These are phyloP conservation scores for Immersiella caudata DNA, from an alignment of 495 filamentous ascomycete species.

Conservation along the genomic window DNA sequence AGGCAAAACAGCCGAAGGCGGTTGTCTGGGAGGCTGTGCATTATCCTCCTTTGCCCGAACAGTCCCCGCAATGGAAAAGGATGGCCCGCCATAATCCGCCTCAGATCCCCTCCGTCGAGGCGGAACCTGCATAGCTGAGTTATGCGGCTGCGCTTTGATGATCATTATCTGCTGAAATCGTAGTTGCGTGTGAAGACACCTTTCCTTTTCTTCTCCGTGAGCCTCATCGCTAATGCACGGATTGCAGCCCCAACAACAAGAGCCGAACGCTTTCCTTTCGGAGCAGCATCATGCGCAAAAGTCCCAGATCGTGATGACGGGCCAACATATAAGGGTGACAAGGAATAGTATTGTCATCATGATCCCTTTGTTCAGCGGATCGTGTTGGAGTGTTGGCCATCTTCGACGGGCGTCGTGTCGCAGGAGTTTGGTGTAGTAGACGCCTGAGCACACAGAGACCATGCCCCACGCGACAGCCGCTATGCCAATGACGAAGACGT, in stretches of 20 bases:
- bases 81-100: not conserved
- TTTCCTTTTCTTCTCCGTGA: conserved; percentile 3
- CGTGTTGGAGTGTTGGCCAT: conserved; percentile 14
- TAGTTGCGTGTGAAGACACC: conserved; percentile 4
- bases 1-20: not conserved
- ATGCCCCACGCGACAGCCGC: conserved; percentile 8
- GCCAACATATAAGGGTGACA: conserved; percentile 16
- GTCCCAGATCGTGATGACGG: conserved; percentile 18
- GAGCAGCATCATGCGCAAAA: conserved; percentile 10
- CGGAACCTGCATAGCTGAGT: conserved; percentile 13
- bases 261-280: not conserved
- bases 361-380: not conserved
- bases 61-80: not conserved
- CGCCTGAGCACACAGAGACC: conserved; percentile 20
- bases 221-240: conserved; percentile 20
- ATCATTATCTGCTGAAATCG: not conserved
- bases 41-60: not conserved
- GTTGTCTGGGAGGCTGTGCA: not conserved
- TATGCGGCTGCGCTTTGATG: conserved; percentile 2
- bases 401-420: conserved; percentile 16
- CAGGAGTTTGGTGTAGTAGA: conserved; percentile 21
- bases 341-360: conserved; percentile 6
- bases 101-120: not conserved
- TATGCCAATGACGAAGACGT: conserved; percentile 14
- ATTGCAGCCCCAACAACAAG: conserved; percentile 7